These are phyloP conservation scores for Penicillium sp. DNA, from an alignment of 2,329 filamentous ascomycete genomes.

Conservation along the genomic window DNA sequence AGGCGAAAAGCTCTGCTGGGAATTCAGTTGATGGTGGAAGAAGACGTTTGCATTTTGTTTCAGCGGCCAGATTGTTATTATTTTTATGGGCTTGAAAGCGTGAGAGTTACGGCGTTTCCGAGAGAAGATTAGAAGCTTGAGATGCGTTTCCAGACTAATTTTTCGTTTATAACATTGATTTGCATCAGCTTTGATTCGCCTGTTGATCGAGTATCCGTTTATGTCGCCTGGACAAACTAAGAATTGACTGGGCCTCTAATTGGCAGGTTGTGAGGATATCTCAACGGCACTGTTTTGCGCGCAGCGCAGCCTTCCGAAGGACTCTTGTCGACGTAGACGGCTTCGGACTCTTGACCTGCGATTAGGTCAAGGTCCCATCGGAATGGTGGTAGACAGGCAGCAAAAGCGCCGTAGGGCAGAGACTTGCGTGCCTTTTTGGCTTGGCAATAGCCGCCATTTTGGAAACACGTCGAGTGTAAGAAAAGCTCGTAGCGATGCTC, in stretches of 20 bases:
- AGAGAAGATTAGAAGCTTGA: conserved; percentile 1
- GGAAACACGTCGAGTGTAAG: background rate
- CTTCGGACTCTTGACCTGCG: background rate
- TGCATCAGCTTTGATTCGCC: background rate
- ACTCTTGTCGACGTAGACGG: background rate
- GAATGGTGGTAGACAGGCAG: background rate
- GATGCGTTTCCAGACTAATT: background rate
- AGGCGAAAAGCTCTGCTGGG: background rate
- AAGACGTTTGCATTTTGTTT: background rate
- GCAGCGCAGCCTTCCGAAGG: background rate
- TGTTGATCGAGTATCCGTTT: background rate
- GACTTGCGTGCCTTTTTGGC: background rate
- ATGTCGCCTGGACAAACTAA: background rate
- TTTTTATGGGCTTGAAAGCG: conserved; percentile 21
- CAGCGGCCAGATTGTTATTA: conserved; percentile 15
- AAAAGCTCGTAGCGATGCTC: background rate
- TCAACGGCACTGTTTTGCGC: background rate
- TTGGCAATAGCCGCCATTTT: background rate
- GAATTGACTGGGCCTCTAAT: background rate
- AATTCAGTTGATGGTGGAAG: background rate
- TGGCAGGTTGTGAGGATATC: background rate
- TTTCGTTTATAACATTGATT: background rate
- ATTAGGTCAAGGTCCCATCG: too few relatives aligned
- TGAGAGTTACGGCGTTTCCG: conserved; percentile 29
- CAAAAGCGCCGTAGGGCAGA: background rate